A percentile compares a stretch with the other conserved stretches of the same genome.
These are phyloP conservation scores for Acacia acuminata DNA, from an alignment of 306 rosid species.

Conservation along the genomic window DNA sequence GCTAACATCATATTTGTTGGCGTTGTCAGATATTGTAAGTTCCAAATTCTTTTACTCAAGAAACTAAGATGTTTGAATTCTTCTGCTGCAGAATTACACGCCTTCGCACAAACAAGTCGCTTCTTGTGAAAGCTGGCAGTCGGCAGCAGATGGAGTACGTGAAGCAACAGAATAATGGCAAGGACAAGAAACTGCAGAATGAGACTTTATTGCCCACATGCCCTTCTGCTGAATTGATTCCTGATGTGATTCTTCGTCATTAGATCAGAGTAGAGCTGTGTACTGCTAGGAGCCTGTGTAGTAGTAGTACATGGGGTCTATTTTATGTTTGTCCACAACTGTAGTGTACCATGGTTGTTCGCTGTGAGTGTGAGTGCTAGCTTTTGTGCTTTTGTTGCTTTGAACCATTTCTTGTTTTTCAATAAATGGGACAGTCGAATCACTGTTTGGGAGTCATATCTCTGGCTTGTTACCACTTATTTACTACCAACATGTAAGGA, in stretches of 20 bases:
- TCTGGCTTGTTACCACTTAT: constrained; percentile 40
- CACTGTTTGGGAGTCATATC: constrained; percentile 39
- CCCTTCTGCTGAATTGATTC: constrained; percentile 33
- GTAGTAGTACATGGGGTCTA: constrained; percentile 33
- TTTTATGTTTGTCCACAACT: constrained; percentile 31
- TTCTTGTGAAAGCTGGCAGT: constrained; percentile 79
- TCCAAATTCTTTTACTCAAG: not conserved
- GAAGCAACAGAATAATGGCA: constrained; percentile 49
- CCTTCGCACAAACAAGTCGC: constrained; percentile 71
- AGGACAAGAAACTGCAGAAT: constrained; percentile 50
- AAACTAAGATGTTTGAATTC: constrained; percentile 21
- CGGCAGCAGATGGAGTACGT: constrained; percentile 41
- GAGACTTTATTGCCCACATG: constrained; percentile 37
- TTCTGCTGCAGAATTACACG: constrained; percentile 63
- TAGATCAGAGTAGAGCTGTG: constrained; percentile 41
- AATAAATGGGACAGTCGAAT: constrained; percentile 35
- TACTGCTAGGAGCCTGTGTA: constrained; percentile 33
- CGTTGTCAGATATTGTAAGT: not conserved
- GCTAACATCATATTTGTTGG: not conserved
- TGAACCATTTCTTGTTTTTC: constrained; percentile 19
- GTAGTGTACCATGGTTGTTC: constrained; percentile 33
- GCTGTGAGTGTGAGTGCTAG: constrained; percentile 18
- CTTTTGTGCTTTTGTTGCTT: constrained; percentile 33
- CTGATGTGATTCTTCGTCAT: constrained; percentile 47
- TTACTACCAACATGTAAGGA: constrained; percentile 32